Conservation (phyloP, 352 stramenopile genomes). For the Thalassiosira exigua region DNA sequence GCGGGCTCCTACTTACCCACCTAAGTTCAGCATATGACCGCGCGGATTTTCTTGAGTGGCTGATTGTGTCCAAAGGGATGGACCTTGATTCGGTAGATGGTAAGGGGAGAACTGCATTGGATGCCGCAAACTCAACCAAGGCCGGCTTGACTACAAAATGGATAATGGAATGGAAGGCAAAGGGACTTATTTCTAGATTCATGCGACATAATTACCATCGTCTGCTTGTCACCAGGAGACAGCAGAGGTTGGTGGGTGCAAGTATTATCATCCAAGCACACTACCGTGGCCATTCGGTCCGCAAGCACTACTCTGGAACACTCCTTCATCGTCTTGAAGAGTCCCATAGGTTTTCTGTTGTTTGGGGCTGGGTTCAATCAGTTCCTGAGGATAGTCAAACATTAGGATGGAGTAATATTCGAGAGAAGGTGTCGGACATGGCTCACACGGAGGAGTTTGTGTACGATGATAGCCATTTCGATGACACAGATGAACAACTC, state of each 20-base stretch:
- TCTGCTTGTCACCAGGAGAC: slow-evolving; percentile 1
- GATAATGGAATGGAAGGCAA: slow-evolving; percentile 32
- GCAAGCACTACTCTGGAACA: slow-evolving; percentile 6
- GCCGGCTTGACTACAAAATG: slow-evolving; percentile 6
- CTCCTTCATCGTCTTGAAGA: slow-evolving; percentile 29
- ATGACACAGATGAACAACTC: slow-evolving; percentile 21
- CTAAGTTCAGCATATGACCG: slow-evolving; percentile 29
- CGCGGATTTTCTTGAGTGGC: slow-evolving; percentile 36
- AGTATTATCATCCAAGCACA: slow-evolving; percentile 26
- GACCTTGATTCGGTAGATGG: slow-evolving; percentile 22
- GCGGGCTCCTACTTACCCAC: slow-evolving; percentile 31
- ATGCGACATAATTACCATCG: slow-evolving; percentile 18
- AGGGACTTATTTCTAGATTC: slow-evolving; percentile 10
- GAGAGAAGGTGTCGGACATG: not conserved
- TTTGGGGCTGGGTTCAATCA: slow-evolving; percentile 23
- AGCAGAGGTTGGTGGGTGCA: not conserved
- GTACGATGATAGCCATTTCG: slow-evolving; percentile 15
- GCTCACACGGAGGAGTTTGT: not conserved
- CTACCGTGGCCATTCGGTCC: slow-evolving; percentile 1
- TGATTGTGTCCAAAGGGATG: slow-evolving; percentile 29
- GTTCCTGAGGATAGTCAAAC: not conserved
- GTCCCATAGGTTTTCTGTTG: slow-evolving; percentile 24
- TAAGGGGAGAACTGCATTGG: slow-evolving; percentile 1
- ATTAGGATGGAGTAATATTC: not conserved
- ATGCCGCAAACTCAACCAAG: slow-evolving; percentile 31